Percentiles rank a stretch among this genome's conserved stretches.
phyloP scores from a whole-genome alignment of 495 filamentous ascomycete species.

The Xylaria bambusicola region DNA sequence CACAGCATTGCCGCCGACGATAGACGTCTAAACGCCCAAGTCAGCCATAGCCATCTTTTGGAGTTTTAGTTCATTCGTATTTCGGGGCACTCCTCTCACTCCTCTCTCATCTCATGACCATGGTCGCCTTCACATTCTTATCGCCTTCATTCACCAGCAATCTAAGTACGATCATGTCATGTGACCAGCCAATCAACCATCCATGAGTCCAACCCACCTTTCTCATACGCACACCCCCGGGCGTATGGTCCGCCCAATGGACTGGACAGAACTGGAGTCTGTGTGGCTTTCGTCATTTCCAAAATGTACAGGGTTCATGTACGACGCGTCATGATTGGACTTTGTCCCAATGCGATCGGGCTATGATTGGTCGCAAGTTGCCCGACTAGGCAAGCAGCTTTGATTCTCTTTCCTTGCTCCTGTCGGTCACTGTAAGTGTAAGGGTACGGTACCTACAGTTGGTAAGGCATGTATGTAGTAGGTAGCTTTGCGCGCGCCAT shows the following conservation, averaged over 20 bases:
- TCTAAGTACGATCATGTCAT: not conserved
- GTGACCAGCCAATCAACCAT: slow-evolving; percentile 9
- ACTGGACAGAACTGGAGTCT: slow-evolving; percentile 16
- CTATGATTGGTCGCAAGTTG: slow-evolving; percentile 28
- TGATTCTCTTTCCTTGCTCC: slow-evolving; percentile 9
- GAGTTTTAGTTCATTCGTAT: too few species aligned
- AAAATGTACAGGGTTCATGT: slow-evolving; percentile 20
- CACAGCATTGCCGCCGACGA: too few species aligned
- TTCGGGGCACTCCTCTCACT: too few species aligned
- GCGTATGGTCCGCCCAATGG: not conserved
- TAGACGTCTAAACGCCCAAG: too few species aligned
- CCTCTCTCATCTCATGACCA: too few species aligned
- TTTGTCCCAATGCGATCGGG: slow-evolving; percentile 30
- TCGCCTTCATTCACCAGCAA: not conserved
- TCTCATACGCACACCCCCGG: slow-evolving; percentile 15
- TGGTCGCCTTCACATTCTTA: not conserved
- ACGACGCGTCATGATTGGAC: slow-evolving; percentile 38
- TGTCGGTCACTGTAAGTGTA: too few species aligned
- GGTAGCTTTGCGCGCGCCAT: slow-evolving; percentile 4
- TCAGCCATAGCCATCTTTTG: too few species aligned
- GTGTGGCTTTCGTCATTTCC: slow-evolving; percentile 36
- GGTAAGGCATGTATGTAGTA: slow-evolving; percentile 1
- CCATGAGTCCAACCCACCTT: slow-evolving; percentile 15
- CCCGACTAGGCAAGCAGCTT: slow-evolving; percentile 18
- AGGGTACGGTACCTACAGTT: too few species aligned